A percentile compares a stretch with the other conserved stretches of the same genome.
These are phyloP conservation scores for Diaporthe vaccinii DNA, from an alignment of 2,329 filamentous ascomycete genomes.

Conservation along the genomic window DNA sequence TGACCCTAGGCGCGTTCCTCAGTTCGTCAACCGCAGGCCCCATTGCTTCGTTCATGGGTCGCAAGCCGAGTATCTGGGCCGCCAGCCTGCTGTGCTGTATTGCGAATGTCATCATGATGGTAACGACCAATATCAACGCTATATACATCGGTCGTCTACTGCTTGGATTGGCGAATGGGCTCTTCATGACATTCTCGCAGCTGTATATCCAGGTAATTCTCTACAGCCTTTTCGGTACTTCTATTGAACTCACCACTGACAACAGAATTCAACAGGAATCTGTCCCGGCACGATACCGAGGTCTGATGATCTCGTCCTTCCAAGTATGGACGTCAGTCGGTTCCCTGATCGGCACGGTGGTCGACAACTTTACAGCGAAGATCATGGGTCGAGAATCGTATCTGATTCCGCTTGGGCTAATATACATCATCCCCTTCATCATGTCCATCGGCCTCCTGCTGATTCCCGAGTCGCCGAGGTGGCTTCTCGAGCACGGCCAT, in stretches of 20 bases:
- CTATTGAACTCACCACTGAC: no score
- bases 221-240: no score
- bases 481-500: slow-evolving; percentile 54
- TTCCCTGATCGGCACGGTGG: slow-evolving; percentile 59
- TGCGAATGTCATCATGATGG: slow-evolving; percentile 71
- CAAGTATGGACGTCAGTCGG: slow-evolving; percentile 59
- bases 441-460: slow-evolving; percentile 54
- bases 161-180: slow-evolving; percentile 69
- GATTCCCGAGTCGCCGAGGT: slow-evolving; percentile 57
- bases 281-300: slow-evolving; percentile 58
- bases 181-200: slow-evolving; percentile 67
- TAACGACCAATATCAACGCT: slow-evolving; percentile 63
- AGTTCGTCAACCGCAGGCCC: slow-evolving; percentile 58
- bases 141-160: slow-evolving; percentile 68
- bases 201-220: slow-evolving; percentile 50
- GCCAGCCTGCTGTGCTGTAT: slow-evolving; percentile 64
- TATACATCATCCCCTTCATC: slow-evolving; percentile 55
- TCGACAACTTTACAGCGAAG: slow-evolving; percentile 63
- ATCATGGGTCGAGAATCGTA: slow-evolving; percentile 54
- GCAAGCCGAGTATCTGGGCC: slow-evolving; percentile 56
- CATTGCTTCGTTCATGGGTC: slow-evolving; percentile 50
- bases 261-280: no score
- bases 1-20: slow-evolving; percentile 62
- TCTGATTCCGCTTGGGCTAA: slow-evolving; percentile 56
- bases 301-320: slow-evolving; percentile 59